These are phyloP conservation scores for Crucihimalaya himalaica DNA, from an alignment of 345 rosid genomes.

Conservation along the genomic window DNA sequence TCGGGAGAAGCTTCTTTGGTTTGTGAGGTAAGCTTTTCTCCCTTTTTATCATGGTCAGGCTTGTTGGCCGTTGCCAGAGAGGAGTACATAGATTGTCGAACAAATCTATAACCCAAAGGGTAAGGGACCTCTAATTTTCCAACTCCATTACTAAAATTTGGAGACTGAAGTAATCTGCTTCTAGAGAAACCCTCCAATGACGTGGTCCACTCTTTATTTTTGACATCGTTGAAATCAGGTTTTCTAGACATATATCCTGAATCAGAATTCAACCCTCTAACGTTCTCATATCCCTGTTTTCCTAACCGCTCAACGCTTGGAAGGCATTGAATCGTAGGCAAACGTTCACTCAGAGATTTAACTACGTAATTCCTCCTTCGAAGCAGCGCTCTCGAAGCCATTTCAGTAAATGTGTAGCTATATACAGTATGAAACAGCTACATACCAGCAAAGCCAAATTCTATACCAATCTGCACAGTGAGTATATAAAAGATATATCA, in stretches of 20 bases:
- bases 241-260: slow-evolving; percentile 27
- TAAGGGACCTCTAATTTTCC: slow-evolving; percentile 43
- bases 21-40: slow-evolving; percentile 50
- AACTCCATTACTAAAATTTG: slow-evolving; percentile 43
- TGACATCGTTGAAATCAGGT: slow-evolving; percentile 38
- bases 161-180: slow-evolving; percentile 35
- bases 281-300: slow-evolving; percentile 29
- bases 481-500: slow-evolving; percentile 6
- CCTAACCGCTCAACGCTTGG: slow-evolving; percentile 46
- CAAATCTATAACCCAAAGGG: slow-evolving; percentile 46
- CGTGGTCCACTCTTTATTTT: slow-evolving; percentile 26
- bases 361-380: slow-evolving; percentile 52
- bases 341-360: slow-evolving; percentile 41
- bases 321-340: slow-evolving; percentile 43
- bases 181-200: slow-evolving; percentile 23
- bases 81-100: slow-evolving; percentile 46
- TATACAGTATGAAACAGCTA: slow-evolving; percentile 26
- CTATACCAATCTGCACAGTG: slow-evolving; percentile 33
- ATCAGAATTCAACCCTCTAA: slow-evolving; percentile 30
- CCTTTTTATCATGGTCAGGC: slow-evolving; percentile 52
- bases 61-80: slow-evolving; percentile 65
- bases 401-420: slow-evolving; percentile 29
- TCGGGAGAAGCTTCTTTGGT: slow-evolving; percentile 87
- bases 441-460: slow-evolving; percentile 27
- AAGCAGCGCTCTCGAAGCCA: slow-evolving; percentile 75